phyloP scores from a whole-genome alignment of 768 basidiomycete species.

The Candolleomyces efflorescens region DNA sequence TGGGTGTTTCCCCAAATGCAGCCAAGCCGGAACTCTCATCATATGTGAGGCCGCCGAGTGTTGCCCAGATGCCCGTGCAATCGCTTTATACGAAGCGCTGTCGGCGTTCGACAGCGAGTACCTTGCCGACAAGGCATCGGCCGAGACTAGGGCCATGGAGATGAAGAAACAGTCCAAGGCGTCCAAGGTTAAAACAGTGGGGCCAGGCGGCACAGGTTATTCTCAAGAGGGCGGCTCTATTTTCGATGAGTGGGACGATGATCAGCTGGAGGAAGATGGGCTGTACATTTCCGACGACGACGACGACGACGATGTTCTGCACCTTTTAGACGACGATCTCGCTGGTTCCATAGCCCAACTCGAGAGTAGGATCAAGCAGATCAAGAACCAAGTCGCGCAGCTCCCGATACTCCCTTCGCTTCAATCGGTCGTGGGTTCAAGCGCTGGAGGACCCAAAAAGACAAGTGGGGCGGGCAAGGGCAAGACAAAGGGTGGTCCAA shows the following conservation, averaged over 20 bases:
- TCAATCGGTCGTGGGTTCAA: no score
- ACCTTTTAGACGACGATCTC: background rate
- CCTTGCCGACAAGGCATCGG: constrained; percentile 34
- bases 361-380: no score
- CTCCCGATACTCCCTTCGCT: no score
- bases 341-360: no score
- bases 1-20: constrained; percentile 34
- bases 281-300: background rate
- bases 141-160: constrained; percentile 33
- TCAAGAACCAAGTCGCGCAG: no score
- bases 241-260: constrained; percentile 3
- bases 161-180: constrained; percentile 24
- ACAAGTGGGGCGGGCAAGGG: no score
- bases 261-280: background rate
- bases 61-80: constrained; percentile 43
- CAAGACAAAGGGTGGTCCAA: no score
- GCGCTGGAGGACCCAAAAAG: no score
- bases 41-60: constrained; percentile 35
- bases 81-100: constrained; percentile 48
- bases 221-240: constrained; percentile 11
- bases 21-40: constrained; percentile 28
- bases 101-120: constrained; percentile 46
- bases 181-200: constrained; percentile 25
- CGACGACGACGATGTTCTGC: no score
- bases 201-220: constrained; percentile 54